phyloP scores from a whole-genome alignment of 1,284 basidiomycete genomes.

The Ceratobasidium sp. region DNA sequence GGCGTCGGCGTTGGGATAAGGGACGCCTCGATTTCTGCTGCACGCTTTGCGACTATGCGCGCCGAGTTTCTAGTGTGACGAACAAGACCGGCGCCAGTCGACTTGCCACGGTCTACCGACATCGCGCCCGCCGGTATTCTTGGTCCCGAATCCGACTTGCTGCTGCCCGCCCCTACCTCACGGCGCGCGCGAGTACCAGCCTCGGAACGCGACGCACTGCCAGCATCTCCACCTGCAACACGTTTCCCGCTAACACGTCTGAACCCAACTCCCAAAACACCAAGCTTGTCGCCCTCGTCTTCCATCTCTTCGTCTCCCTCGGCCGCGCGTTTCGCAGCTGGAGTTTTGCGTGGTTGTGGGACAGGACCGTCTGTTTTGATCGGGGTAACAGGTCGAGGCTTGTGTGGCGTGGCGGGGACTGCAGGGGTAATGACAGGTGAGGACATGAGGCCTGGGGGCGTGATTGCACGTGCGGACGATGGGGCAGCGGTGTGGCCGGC shows the following conservation, averaged over 20 bases:
- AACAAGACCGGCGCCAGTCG: conserved; percentile 3
- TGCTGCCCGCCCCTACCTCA: neutral
- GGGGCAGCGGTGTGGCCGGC: conserved; percentile 17
- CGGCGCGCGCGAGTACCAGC: conserved; percentile 6
- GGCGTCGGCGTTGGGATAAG: neutral
- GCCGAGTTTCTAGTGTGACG: conserved; percentile 7
- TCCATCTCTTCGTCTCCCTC: conserved; percentile 65
- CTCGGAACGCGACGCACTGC: conserved; percentile 22
- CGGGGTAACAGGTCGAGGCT: conserved; percentile 72
- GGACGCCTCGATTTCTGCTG: conserved; percentile 31
- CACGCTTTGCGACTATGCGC: conserved; percentile 20
- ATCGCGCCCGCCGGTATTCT: conserved; percentile 22
- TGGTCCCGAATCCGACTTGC: conserved; percentile 28
- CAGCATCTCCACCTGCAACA: conserved; percentile 23
- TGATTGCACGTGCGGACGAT: conserved; percentile 29
- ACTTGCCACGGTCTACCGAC: conserved; percentile 32
- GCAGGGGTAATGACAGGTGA: conserved; percentile 44
- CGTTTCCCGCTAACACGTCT: conserved; percentile 32
- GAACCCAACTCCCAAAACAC: conserved; percentile 60
- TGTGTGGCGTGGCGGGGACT: conserved; percentile 49
- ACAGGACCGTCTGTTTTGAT: conserved; percentile 74
- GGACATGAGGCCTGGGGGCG: conserved; percentile 33
- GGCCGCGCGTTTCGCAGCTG: conserved; percentile 67
- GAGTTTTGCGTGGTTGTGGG: conserved; percentile 86
- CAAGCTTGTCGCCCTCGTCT: conserved; percentile 61